A percentile compares a stretch with the other conserved stretches of the same genome.
phyloP scores from a whole-genome alignment of 2,329 filamentous ascomycete genomes.

The Ophiostoma angusticollis region DNA sequence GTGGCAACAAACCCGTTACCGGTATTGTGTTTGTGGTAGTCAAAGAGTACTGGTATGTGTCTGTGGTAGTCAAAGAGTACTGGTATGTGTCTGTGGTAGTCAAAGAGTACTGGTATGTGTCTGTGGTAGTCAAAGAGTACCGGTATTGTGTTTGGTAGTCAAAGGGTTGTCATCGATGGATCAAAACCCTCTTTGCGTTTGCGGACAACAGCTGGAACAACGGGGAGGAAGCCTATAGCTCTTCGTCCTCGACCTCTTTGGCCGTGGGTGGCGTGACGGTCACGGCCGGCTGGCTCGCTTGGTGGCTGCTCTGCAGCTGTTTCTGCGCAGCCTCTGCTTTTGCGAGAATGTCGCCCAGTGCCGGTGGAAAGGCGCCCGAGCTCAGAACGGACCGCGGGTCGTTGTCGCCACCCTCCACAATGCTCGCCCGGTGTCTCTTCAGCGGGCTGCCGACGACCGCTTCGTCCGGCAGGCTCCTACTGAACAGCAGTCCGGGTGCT shows the following conservation, averaged over 20 bases:
- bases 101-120: too few species aligned
- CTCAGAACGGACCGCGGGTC: constrained; percentile 14
- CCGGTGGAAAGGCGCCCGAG: constrained; percentile 22
- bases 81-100: too few species aligned
- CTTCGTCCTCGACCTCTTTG: constrained; percentile 10
- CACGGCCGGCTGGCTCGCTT: background rate
- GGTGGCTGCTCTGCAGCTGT: constrained; percentile 2
- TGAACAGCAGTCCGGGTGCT: constrained; percentile 20
- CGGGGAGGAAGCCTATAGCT: constrained; percentile 4
- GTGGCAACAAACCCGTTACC: too few species aligned
- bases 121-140: too few species aligned
- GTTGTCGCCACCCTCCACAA: constrained; percentile 33
- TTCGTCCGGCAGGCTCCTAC: constrained; percentile 33
- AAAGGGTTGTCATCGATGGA: too few species aligned
- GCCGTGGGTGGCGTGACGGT: background rate
- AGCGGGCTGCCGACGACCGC: constrained; percentile 52
- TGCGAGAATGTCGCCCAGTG: constrained; percentile 29
- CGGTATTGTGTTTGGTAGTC: too few species aligned
- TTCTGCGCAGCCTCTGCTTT: constrained; percentile 23
- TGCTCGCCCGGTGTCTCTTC: constrained; percentile 60
- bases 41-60: too few species aligned
- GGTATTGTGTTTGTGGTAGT: too few species aligned
- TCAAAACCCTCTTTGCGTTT: too few species aligned
- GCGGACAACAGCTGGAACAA: too few species aligned
- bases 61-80: too few species aligned